Conservation (phyloP, 208 protist genomes). For the Wallacemonas rigidus region DNA sequence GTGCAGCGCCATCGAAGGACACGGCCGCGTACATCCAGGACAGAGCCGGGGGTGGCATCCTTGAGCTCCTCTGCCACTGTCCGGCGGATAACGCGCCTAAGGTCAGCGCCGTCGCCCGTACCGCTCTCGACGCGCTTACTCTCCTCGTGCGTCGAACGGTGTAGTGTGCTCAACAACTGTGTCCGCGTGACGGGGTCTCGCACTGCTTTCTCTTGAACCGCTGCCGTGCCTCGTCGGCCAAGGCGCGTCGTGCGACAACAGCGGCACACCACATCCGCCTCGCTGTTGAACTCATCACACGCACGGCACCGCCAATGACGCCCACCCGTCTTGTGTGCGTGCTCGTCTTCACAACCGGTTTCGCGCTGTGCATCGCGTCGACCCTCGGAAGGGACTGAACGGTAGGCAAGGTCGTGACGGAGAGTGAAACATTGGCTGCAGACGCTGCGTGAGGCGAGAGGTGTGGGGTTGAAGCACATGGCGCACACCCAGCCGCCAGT, state of each 20-base stretch:
- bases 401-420: constrained; percentile 48
- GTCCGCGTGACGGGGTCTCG: too few species aligned
- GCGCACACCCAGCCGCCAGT: constrained; percentile 66
- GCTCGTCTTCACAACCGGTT: neutral
- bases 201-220: neutral
- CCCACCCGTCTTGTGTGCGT: neutral
- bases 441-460: constrained; percentile 43
- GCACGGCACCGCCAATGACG: constrained; percentile 38
- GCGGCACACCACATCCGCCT: constrained; percentile 30
- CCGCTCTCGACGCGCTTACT: too few species aligned
- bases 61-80: constrained; percentile 44
- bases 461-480: constrained; percentile 38
- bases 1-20: constrained; percentile 64
- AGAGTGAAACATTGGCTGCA: constrained; percentile 50
- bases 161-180: too few species aligned
- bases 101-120: neutral
- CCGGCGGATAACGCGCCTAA: neutral
- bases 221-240: neutral
- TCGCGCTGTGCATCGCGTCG: constrained; percentile 18
- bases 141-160: too few species aligned
- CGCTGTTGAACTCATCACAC: constrained; percentile 57
- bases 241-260: constrained; percentile 30
- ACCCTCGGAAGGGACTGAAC: constrained; percentile 14
- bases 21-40: constrained; percentile 66
- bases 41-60: constrained; percentile 34